Evolutionary conservation across 2,329 filamentous ascomycete species (phyloP), one percentile per base, ranked within the genome.

Genomic region (Ascochyta lentis): DNA sequence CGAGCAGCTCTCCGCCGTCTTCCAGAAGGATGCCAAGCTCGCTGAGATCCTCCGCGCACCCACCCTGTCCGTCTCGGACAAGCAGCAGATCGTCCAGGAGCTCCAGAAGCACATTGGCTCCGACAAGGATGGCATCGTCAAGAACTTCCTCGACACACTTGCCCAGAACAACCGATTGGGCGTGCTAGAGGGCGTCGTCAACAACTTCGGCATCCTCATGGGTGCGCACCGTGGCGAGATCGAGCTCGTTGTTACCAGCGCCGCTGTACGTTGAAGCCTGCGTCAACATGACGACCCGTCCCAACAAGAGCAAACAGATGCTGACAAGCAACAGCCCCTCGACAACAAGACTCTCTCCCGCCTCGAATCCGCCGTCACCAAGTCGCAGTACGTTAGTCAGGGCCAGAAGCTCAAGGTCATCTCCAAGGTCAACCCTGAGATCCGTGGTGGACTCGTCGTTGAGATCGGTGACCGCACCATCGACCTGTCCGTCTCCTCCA

Each of bases 321-420:
- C 66, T 70, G 58, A 68, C 61, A 47, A 31, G 1, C 7, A 63
- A 61, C 66, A 95, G 90, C 84, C 89, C 77, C 88, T 99, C 74
- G 95, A 99, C 80, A 86, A 81, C 83, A 93, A 88, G 84, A 92
- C 90, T 63, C 86, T 99, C 71, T 83, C 79, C 78, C 90, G 95
- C 75, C 86, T 99, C 68, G 93, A 99, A 84, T 81, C 82, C 67
- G 92, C 93, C 70, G 88, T 98, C 72, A 77, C 88, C 81, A 98
- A 97, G 86, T 96, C 92, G 61, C 80, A 88, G 76, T 96, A 92
- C 82, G 87, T 93, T 70, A 88, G 89, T 76, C 86, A 90, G 78
- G 93, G 93, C 83, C 93, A 97, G 89, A 98, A 96, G 85, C 87
- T 98, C 80, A 98, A 96, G 89, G 90, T 98, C 72, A 91, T 92